Evolutionary conservation across 2,329 filamentous ascomycete species (phyloP).

Genomic region (Zelopaecilomyces penicillatus): DNA sequence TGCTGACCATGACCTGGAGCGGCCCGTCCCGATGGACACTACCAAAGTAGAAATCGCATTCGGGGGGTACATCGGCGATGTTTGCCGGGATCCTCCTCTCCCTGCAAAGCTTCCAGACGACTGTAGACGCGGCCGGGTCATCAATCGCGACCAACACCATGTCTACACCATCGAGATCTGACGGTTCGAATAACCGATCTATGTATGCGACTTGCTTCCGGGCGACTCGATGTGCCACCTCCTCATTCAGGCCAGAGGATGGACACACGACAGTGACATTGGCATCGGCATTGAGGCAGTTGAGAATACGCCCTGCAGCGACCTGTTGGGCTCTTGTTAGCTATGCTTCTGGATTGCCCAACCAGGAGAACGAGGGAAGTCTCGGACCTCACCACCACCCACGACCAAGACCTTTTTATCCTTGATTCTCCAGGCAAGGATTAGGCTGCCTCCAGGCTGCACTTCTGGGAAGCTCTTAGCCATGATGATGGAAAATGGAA

Average conservation of each 20-base stretch:
- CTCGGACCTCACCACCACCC: constrained; percentile 80
- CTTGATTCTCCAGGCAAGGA: constrained; percentile 91
- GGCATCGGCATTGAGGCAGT: constrained; percentile 91
- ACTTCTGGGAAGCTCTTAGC: constrained; percentile 61
- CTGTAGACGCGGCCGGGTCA: constrained; percentile 80
- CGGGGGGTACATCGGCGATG: constrained; percentile 90
- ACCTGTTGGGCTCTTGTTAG: constrained; percentile 50
- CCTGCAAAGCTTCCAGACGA: constrained; percentile 92
- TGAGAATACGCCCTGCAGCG: constrained; percentile 85
- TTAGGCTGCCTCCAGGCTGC: constrained; percentile 84
- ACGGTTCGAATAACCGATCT: constrained; percentile 74
- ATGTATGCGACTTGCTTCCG: constrained; percentile 69
- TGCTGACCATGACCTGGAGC: constrained; percentile 96
- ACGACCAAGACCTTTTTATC: constrained; percentile 86
- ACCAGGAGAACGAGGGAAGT: not conserved
- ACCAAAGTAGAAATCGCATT: constrained; percentile 99
- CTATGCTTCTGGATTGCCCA: not conserved
- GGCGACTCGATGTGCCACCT: constrained; percentile 75
- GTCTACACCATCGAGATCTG: constrained; percentile 71
- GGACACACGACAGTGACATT: constrained; percentile 81
- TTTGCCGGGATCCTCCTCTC: constrained; percentile 77
- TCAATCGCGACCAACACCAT: constrained; percentile 95
- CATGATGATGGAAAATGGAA: constrained; percentile 16
- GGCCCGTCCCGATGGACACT: constrained; percentile 92
- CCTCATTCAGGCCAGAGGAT: constrained; percentile 69